These are phyloP conservation scores for Paecilomyces sp. DNA, from an alignment of 2,329 filamentous ascomycete genomes.

Conservation along the genomic window DNA sequence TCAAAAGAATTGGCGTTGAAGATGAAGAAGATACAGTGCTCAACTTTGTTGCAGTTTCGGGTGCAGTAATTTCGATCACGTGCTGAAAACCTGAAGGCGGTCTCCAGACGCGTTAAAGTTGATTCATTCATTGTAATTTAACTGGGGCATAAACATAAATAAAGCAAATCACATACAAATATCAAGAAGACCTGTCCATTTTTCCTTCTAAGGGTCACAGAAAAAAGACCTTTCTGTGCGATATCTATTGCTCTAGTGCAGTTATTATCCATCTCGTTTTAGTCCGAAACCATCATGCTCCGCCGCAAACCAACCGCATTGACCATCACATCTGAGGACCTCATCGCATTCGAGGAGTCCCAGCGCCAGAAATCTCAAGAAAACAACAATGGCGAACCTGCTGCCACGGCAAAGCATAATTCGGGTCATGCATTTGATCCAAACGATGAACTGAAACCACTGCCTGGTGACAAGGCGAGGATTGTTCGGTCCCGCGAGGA, in stretches of 20 bases:
- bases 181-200: not conserved
- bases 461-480: slow-evolving; percentile 42
- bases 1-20: slow-evolving; percentile 3
- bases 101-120: not conserved
- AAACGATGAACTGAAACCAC: slow-evolving; percentile 43
- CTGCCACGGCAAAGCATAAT: slow-evolving; percentile 13
- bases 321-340: slow-evolving; percentile 42
- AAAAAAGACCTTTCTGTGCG: no score
- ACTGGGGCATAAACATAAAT: not conserved
- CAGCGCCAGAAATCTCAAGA: slow-evolving; percentile 23
- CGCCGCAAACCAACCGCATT: slow-evolving; percentile 46
- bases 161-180: not conserved
- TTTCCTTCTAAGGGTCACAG: not conserved
- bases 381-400: slow-evolving; percentile 14
- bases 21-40: not conserved
- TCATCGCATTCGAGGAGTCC: slow-evolving; percentile 40
- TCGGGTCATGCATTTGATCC: slow-evolving; percentile 31
- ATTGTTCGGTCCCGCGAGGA: slow-evolving; percentile 41
- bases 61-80: not conserved
- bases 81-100: not conserved
- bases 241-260: not conserved
- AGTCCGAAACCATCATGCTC: slow-evolving; percentile 33
- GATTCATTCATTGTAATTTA: not conserved
- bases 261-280: not conserved
- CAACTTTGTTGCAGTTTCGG: not conserved